phyloP scores from a whole-genome alignment of 1,139 yeast genomes.

The Yamadazyma songkhlaensis region DNA sequence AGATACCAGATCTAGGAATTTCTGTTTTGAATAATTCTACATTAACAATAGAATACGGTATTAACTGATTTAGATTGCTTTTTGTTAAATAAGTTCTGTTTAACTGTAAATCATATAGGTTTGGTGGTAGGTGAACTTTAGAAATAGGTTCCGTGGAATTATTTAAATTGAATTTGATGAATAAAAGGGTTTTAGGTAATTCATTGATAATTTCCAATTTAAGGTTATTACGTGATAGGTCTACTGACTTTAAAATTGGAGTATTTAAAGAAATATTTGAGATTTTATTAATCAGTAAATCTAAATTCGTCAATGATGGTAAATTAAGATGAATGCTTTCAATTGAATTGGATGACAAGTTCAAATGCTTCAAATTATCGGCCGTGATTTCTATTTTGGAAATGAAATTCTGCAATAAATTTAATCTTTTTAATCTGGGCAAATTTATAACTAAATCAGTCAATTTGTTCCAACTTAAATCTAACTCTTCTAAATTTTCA shows the following conservation, averaged over 20 bases:
- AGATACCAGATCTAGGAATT: neutral
- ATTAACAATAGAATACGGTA: neutral
- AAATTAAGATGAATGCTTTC: neutral
- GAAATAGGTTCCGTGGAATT: neutral
- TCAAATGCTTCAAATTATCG: neutral
- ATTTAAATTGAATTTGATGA: neutral
- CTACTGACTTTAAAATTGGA: neutral
- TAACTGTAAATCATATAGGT: neutral
- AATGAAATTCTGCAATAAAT: slow-evolving; percentile 44
- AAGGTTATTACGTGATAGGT: neutral
- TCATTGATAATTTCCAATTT: neutral
- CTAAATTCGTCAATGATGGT: neutral
- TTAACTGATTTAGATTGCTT: neutral
- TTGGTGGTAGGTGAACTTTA: neutral
- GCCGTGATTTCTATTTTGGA: neutral
- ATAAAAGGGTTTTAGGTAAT: neutral
- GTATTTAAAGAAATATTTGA: neutral
- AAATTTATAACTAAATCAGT: neutral
- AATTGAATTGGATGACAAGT: slow-evolving; percentile 2
- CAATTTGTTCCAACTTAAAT: slow-evolving; percentile 5
- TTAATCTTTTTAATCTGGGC: slow-evolving; percentile 63
- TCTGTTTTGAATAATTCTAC: neutral
- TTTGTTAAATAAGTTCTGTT: neutral
- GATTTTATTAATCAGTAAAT: slow-evolving; percentile 2
- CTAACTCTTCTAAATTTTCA: slow-evolving; percentile 1